Percentiles rank a stretch among this genome's conserved stretches.
Conservation (phyloP, 1,284 basidiomycete species). For the Malassezia arunalokei region DNA sequence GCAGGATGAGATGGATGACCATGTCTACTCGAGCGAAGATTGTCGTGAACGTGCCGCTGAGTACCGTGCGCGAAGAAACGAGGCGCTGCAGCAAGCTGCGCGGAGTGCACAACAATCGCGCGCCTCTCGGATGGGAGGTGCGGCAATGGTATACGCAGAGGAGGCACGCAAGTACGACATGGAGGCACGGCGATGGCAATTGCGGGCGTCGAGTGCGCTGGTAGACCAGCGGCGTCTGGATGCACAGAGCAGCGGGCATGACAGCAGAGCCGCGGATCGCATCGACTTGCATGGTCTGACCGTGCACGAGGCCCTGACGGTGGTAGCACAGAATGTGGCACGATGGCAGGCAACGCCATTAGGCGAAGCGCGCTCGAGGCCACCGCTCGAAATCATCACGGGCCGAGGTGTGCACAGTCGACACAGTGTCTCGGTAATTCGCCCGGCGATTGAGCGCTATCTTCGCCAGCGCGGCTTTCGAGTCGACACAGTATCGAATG, state of each 20-base stretch:
- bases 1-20: constrained; percentile 12
- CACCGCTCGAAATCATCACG: constrained; percentile 44
- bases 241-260: not conserved
- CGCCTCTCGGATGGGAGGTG: constrained; percentile 11
- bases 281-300: constrained; percentile 47
- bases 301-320: constrained; percentile 43
- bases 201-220: constrained; percentile 38
- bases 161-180: constrained; percentile 42
- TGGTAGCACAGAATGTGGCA: constrained; percentile 38
- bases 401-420: constrained; percentile 45
- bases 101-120: constrained; percentile 7
- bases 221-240: constrained; percentile 36
- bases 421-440: constrained; percentile 40
- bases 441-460: constrained; percentile 33
- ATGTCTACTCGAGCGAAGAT: constrained; percentile 21
- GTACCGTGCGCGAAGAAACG: constrained; percentile 37
- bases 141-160: constrained; percentile 37
- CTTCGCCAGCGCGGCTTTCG: constrained; percentile 7
- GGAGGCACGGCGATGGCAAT: constrained; percentile 42
- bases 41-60: constrained; percentile 28
- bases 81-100: constrained; percentile 39
- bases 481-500: constrained; percentile 5
- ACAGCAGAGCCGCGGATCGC: constrained; percentile 16
- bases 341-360: constrained; percentile 30
- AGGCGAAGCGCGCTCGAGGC: not conserved